phyloP scores from a whole-genome alignment of 805 yeast genomes.

The Cyberlindnera euphorbiiphila region DNA sequence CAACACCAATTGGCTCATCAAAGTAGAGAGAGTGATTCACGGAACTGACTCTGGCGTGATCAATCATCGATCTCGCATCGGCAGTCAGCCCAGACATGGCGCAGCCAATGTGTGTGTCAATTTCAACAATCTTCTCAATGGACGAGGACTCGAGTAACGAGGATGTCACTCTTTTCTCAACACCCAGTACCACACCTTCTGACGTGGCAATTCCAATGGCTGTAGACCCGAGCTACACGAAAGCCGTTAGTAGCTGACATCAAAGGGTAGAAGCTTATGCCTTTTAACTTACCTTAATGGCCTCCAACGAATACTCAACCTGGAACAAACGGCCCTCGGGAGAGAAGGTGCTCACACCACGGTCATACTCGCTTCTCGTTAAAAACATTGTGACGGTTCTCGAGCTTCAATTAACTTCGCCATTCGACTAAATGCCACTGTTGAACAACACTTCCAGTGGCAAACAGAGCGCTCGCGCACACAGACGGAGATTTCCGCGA shows the following conservation, averaged over 20 bases:
- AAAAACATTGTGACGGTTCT: slow-evolving; percentile 61
- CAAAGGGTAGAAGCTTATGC: no score
- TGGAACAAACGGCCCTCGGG: slow-evolving; percentile 98
- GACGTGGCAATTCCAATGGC: slow-evolving; percentile 96
- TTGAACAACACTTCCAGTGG: slow-evolving; percentile 1
- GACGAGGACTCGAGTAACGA: slow-evolving; percentile 86
- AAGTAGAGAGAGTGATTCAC: slow-evolving; percentile 86
- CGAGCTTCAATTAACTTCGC: no score
- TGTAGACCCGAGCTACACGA: slow-evolving; percentile 69
- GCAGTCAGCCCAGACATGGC: slow-evolving; percentile 99
- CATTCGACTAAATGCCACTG: no score
- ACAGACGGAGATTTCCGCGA: no score
- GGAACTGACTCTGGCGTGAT: slow-evolving; percentile 90
- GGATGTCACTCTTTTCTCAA: slow-evolving; percentile 95
- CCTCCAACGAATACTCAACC: slow-evolving; percentile 96
- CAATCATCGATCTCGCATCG: slow-evolving; percentile 97
- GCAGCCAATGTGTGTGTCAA: slow-evolving; percentile 92
- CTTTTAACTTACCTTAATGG: slow-evolving; percentile 76
- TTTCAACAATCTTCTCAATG: slow-evolving; percentile 93
- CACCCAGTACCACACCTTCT: slow-evolving; percentile 94
- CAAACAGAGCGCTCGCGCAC: no score
- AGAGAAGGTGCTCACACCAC: slow-evolving; percentile 97
- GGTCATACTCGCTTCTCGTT: slow-evolving; percentile 98
- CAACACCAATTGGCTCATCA: slow-evolving; percentile 89
- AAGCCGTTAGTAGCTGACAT: slow-evolving; percentile 2